Conservation (phyloP, 805 yeast species). For the Metschnikowia corniflorae region DNA sequence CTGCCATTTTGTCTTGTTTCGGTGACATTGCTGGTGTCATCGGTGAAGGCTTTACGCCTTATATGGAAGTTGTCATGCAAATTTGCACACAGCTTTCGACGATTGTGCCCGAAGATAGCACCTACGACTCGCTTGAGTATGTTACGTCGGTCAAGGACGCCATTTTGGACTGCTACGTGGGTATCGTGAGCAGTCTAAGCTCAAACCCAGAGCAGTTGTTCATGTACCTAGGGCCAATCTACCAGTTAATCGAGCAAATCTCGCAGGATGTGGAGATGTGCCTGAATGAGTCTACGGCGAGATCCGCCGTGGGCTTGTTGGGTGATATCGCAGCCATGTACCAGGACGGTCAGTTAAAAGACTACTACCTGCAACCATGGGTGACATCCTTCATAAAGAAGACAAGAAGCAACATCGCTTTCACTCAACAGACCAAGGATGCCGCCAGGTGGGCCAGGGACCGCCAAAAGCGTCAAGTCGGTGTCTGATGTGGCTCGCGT, state of each 20-base stretch:
- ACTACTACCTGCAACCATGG: conserved; percentile 71
- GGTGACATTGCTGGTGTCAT: conserved; percentile 94
- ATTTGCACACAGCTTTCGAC: conserved; percentile 67
- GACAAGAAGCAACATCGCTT: conserved; percentile 61
- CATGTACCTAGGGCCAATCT: conserved; percentile 66
- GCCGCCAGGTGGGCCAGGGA: conserved; percentile 99
- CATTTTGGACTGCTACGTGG: conserved; percentile 93
- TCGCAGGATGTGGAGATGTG: conserved; percentile 58
- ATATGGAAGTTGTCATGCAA: conserved; percentile 73
- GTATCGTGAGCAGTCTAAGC: conserved; percentile 87
- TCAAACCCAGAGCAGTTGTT: conserved; percentile 61
- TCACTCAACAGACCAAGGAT: conserved; percentile 67
- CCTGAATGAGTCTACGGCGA: conserved; percentile 64
- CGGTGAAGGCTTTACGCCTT: conserved; percentile 72
- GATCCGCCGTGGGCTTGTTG: conserved; percentile 83
- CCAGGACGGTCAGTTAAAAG: conserved; percentile 70
- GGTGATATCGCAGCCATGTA: conserved; percentile 92
- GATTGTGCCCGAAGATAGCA: conserved; percentile 59
- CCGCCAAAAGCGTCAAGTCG: conserved; percentile 54
- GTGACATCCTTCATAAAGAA: conserved; percentile 70
- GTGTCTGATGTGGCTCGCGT: conserved; percentile 1
- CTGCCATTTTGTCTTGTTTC: conserved; percentile 84
- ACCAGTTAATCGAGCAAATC: conserved; percentile 61
- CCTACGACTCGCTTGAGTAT: conserved; percentile 76
- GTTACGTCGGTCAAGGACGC: conserved; percentile 72